These are phyloP conservation scores for Solanum tacnaense DNA, from an alignment of 257 asterid species.

Conservation along the genomic window DNA sequence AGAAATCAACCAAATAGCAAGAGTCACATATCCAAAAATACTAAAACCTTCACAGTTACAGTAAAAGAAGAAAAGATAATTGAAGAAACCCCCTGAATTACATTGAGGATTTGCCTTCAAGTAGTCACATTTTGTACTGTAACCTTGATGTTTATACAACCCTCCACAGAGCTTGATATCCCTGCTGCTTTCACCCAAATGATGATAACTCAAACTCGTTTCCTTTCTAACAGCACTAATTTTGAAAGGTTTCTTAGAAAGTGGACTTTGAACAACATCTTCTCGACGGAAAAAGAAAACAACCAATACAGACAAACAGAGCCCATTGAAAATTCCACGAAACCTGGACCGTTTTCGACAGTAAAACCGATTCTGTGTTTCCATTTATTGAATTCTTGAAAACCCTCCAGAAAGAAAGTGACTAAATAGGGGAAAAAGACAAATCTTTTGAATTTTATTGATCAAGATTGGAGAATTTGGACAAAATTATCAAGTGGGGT, in stretches of 20 bases:
- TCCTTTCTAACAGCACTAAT: conserved; percentile 14
- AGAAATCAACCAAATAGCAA: conserved; percentile 50
- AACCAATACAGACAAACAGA: conserved; percentile 31
- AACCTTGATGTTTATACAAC: conserved; percentile 39
- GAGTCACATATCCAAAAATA: conserved; percentile 33
- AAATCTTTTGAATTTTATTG: neutral
- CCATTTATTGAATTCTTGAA: conserved; percentile 21
- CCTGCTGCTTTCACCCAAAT: neutral
- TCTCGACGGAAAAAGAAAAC: conserved; percentile 20
- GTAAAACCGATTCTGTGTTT: neutral
- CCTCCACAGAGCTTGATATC: conserved; percentile 37
- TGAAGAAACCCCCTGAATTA: conserved; percentile 51
- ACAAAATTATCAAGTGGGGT: neutral
- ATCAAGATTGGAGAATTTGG: neutral
- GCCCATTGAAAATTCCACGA: conserved; percentile 42
- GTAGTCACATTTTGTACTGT: conserved; percentile 41
- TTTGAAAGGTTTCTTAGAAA: conserved; percentile 5
- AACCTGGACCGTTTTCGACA: conserved; percentile 24
- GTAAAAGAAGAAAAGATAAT: conserved; percentile 58
- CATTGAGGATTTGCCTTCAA: conserved; percentile 50
- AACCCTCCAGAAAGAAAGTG: neutral
- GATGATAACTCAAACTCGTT: neutral
- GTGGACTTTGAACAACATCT: conserved; percentile 21
- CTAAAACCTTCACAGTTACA: conserved; percentile 35
- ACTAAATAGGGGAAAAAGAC: neutral